phyloP scores from a whole-genome alignment of 805 yeast genomes.

The Wickerhamiella bombiphila region DNA sequence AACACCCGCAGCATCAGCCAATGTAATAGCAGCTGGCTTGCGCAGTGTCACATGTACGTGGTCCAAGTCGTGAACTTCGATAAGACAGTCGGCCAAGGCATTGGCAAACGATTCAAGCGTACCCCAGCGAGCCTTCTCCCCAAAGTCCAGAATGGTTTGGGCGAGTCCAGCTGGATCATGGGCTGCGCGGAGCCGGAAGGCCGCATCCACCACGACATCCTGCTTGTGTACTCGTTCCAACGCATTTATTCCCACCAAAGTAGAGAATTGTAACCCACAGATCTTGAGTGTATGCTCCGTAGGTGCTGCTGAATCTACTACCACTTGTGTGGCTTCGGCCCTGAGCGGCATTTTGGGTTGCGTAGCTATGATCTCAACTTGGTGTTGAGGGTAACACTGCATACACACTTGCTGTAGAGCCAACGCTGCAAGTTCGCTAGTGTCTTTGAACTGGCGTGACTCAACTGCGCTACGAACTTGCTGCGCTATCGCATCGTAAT shows the following conservation, averaged over 20 bases:
- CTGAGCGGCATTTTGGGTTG: constrained; percentile 46
- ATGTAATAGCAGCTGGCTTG: constrained; percentile 80
- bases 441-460: constrained; percentile 26
- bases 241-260: constrained; percentile 86
- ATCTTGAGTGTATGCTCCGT: constrained; percentile 12
- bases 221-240: constrained; percentile 78
- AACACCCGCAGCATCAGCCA: constrained; percentile 85
- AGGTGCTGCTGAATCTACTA: constrained; percentile 19
- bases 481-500: constrained; percentile 73
- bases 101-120: constrained; percentile 88
- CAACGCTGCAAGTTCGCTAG: constrained; percentile 31
- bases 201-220: constrained; percentile 42
- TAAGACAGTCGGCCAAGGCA: constrained; percentile 46
- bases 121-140: constrained; percentile 46
- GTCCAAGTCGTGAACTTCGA: constrained; percentile 27
- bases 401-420: constrained; percentile 32
- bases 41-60: constrained; percentile 46
- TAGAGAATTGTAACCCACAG: constrained; percentile 38
- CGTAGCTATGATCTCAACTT: constrained; percentile 29
- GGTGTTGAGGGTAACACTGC: constrained; percentile 33
- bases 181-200: constrained; percentile 16
- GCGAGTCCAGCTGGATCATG: constrained; percentile 19
- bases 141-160: constrained; percentile 11
- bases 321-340: constrained; percentile 35
- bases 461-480: constrained; percentile 42